Conservation (phyloP, 805 yeast genomes). For the Dipodascopsis uninucleata region DNA sequence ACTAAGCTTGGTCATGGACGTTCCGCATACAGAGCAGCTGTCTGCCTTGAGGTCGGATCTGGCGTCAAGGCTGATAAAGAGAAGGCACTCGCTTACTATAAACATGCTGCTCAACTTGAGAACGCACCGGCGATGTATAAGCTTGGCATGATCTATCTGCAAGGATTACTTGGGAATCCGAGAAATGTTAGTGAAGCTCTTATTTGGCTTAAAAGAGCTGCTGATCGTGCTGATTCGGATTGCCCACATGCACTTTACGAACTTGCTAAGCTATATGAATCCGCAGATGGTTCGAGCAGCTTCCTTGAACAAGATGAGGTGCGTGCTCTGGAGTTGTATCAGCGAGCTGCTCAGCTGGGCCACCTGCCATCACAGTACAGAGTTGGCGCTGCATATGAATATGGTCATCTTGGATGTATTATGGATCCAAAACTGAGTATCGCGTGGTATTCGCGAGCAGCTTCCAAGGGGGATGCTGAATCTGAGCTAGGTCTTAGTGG, state of each 20-base stretch:
- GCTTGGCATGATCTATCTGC: slow-evolving; percentile 59
- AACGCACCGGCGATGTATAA: slow-evolving; percentile 69
- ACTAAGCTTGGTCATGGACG: slow-evolving; percentile 55
- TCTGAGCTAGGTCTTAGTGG: slow-evolving; percentile 72
- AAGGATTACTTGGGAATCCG: slow-evolving; percentile 44
- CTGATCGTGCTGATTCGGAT: slow-evolving; percentile 41
- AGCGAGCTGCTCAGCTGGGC: slow-evolving; percentile 56
- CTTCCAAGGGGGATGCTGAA: slow-evolving; percentile 56
- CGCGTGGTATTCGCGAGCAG: slow-evolving; percentile 72
- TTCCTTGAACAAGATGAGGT: slow-evolving; percentile 29
- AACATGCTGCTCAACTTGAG: slow-evolving; percentile 58
- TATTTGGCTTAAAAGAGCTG: slow-evolving; percentile 52
- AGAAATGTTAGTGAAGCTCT: slow-evolving; percentile 45
- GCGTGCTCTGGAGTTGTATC: slow-evolving; percentile 50
- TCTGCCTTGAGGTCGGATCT: slow-evolving; percentile 64
- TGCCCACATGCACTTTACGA: slow-evolving; percentile 59
- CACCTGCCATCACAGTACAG: slow-evolving; percentile 67
- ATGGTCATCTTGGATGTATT: slow-evolving; percentile 54
- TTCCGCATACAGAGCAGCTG: slow-evolving; percentile 66
- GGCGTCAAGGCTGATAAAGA: slow-evolving; percentile 46
- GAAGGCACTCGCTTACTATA: slow-evolving; percentile 53
- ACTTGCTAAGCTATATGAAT: slow-evolving; percentile 53
- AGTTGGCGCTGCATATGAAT: slow-evolving; percentile 69
- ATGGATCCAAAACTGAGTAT: slow-evolving; percentile 57
- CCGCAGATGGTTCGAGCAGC: slow-evolving; percentile 33